These are phyloP conservation scores for Pseudonitzschia pungens DNA, from an alignment of 108 stramenopile genomes.

Conservation along the genomic window DNA sequence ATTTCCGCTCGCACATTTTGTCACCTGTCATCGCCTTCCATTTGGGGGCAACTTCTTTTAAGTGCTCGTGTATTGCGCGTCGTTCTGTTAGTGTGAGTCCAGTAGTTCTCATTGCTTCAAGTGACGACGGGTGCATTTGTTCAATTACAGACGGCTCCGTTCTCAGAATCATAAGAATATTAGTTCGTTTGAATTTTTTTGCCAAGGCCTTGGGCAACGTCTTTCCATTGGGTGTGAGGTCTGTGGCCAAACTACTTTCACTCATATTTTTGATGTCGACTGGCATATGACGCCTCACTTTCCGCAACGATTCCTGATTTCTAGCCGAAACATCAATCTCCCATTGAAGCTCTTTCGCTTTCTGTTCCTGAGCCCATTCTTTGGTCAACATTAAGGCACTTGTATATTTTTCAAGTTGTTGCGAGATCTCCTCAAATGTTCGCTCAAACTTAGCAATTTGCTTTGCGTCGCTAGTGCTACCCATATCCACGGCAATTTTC, in stretches of 20 bases:
- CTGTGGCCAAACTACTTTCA: conserved; percentile 19
- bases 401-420: conserved; percentile 57
- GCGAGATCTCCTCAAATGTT: conserved; percentile 45
- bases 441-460: conserved; percentile 34
- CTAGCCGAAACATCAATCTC: conserved; percentile 21
- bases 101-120: conserved; percentile 42
- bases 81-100: conserved; percentile 49
- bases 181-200: conserved; percentile 49
- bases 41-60: conserved; percentile 25
- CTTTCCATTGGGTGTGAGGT: conserved; percentile 38
- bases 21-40: conserved; percentile 38
- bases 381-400: conserved; percentile 50
- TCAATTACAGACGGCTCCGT: conserved; percentile 34
- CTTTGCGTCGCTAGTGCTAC: conserved; percentile 26
- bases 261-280: conserved; percentile 39
- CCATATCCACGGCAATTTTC: conserved; percentile 39
- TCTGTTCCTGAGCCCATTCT: conserved; percentile 36
- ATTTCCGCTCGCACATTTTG: conserved; percentile 43
- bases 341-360: conserved; percentile 39
- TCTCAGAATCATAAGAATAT: conserved; percentile 39
- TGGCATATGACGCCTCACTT: conserved; percentile 48
- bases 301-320: conserved; percentile 34
- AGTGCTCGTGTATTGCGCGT: conserved; percentile 41
- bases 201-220: conserved; percentile 34
- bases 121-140: conserved; percentile 43